A percentile compares a stretch with the other conserved stretches of the same genome.
Evolutionary conservation across 805 yeast genomes (phyloP).

Genomic region (Clavispora fructus): DNA sequence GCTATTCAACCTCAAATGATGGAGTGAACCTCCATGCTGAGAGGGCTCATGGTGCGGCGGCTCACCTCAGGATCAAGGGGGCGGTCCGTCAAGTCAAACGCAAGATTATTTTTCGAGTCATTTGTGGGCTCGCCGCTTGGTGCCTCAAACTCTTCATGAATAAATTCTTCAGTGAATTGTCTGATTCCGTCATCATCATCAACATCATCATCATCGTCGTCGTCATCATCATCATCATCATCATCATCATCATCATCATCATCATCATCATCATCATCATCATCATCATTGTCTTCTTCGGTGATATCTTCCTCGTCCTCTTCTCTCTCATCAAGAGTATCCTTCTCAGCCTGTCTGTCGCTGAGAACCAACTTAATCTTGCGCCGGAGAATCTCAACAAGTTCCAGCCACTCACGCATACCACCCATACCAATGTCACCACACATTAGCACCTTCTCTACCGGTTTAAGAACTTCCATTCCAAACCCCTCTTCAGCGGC

Average conservation of each 20-base stretch:
- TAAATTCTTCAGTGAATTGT: not conserved
- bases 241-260: slow-evolving; percentile 33
- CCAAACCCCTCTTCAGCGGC: slow-evolving; percentile 38
- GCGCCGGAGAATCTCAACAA: slow-evolving; percentile 38
- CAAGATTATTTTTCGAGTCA: not conserved
- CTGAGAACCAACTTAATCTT: slow-evolving; percentile 25
- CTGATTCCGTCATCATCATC: slow-evolving; percentile 31
- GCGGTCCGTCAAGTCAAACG: not conserved
- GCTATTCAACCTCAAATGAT: slow-evolving; percentile 6
- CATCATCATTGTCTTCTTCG: slow-evolving; percentile 9
- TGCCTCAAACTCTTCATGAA: not conserved
- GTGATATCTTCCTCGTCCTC: slow-evolving; percentile 11
- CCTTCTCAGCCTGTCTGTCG: slow-evolving; percentile 13
- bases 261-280: slow-evolving; percentile 25
- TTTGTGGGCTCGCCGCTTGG: not conserved
- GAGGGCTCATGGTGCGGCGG: slow-evolving; percentile 10
- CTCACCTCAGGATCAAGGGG: not conserved
- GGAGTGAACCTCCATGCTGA: slow-evolving; percentile 11
- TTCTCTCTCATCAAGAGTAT: slow-evolving; percentile 11
- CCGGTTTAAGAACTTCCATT: slow-evolving; percentile 40
- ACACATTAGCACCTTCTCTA: slow-evolving; percentile 42
- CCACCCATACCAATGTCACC: slow-evolving; percentile 50
- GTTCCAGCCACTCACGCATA: slow-evolving; percentile 44
- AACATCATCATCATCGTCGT: slow-evolving; percentile 32
- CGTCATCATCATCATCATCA: slow-evolving; percentile 28